These are phyloP conservation scores for Trypanosoma vivax DNA, from an alignment of 208 protist species.

Conservation along the genomic window DNA sequence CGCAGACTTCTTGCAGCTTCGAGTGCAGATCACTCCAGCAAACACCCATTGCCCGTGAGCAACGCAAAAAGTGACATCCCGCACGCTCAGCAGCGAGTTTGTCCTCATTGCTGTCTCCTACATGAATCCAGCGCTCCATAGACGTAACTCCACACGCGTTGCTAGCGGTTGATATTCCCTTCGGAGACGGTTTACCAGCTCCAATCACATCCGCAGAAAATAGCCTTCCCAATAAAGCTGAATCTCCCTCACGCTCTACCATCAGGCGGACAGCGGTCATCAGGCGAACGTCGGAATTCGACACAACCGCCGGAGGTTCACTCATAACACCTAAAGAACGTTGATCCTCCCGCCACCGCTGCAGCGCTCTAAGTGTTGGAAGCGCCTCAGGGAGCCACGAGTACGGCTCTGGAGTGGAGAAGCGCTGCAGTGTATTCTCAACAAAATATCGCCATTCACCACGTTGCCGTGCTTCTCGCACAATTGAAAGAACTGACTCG, in stretches of 20 bases:
- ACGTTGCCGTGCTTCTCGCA: neutral
- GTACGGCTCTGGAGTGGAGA: constrained; percentile 38
- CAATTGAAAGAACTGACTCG: neutral
- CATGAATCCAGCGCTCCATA: constrained; percentile 41
- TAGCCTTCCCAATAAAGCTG: constrained; percentile 20
- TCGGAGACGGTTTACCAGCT: constrained; percentile 55
- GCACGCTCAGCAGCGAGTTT: constrained; percentile 30
- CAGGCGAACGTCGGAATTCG: constrained; percentile 12
- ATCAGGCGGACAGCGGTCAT: constrained; percentile 2
- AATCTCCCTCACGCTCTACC: constrained; percentile 3
- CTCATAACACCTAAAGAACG: neutral
- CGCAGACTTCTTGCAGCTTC: constrained; percentile 21
- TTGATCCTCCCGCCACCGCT: constrained; percentile 23
- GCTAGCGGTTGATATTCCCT: constrained; percentile 29
- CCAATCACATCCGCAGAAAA: constrained; percentile 35
- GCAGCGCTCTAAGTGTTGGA: constrained; percentile 32
- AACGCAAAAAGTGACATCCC: constrained; percentile 47
- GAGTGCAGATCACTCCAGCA: constrained; percentile 36
- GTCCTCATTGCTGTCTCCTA: constrained; percentile 59
- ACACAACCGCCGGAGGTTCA: constrained; percentile 6
- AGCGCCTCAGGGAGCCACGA: constrained; percentile 43
- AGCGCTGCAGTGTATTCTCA: constrained; percentile 9
- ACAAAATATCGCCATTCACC: constrained; percentile 9
- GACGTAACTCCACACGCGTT: constrained; percentile 8
- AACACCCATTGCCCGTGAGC: constrained; percentile 29